phyloP scores from a whole-genome alignment of 2,329 filamentous ascomycete species.

The Sclerotinia sclerotiorum region DNA sequence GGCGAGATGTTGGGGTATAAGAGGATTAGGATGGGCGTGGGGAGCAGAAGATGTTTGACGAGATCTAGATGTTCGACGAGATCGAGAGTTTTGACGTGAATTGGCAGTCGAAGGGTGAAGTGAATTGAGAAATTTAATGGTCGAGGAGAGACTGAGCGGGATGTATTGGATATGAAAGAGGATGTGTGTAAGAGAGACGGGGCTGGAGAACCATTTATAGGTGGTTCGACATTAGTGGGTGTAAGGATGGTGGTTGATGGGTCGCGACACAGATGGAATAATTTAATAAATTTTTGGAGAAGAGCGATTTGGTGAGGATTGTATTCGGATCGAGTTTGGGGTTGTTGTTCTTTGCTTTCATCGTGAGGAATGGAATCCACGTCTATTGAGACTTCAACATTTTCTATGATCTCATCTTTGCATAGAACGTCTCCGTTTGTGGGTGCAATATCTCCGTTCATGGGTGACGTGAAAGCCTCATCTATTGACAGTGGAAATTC shows the following conservation, averaged over 20 bases:
- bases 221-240: slow-evolving; percentile 65
- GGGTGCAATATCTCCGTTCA: slow-evolving; percentile 21
- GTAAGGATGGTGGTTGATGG: slow-evolving; percentile 52
- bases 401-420: slow-evolving; percentile 31
- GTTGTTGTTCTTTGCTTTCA: slow-evolving; percentile 39
- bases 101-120: slow-evolving; percentile 37
- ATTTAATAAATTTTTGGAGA: slow-evolving; percentile 43
- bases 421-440: slow-evolving; percentile 27
- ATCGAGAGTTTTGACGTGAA: slow-evolving; percentile 16
- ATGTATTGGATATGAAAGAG: slow-evolving; percentile 48
- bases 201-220: slow-evolving; percentile 57
- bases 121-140: slow-evolving; percentile 26
- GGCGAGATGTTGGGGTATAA: slow-evolving; percentile 62
- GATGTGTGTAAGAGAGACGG: slow-evolving; percentile 35
- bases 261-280: slow-evolving; percentile 40
- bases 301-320: slow-evolving; percentile 35
- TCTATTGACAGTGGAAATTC: slow-evolving; percentile 1
- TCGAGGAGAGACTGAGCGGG: slow-evolving; percentile 29
- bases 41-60: slow-evolving; percentile 9
- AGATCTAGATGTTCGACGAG: slow-evolving; percentile 12
- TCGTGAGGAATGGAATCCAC: slow-evolving; percentile 8
- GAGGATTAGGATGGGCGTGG: slow-evolving; percentile 27
- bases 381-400: slow-evolving; percentile 26
- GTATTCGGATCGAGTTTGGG: slow-evolving; percentile 15
- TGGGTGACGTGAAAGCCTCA: background rate